phyloP scores from a whole-genome alignment of 768 basidiomycete genomes.

The Tubosaeta sp. region DNA sequence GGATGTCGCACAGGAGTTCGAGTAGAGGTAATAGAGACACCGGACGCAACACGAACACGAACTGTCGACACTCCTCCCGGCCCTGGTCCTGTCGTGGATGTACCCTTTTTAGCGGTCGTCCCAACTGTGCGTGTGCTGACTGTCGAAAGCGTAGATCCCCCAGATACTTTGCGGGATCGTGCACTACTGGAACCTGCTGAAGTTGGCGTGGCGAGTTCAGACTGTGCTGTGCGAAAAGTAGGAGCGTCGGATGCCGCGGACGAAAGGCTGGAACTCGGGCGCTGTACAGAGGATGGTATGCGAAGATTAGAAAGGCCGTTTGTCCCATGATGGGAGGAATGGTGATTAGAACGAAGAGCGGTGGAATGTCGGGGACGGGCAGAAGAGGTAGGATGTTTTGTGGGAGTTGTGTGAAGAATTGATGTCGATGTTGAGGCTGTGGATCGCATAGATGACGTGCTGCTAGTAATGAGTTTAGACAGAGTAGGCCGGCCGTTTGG shows the following conservation, averaged over 20 bases:
- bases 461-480: slow-evolving; percentile 26
- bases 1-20: slow-evolving; percentile 23
- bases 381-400: slow-evolving; percentile 15
- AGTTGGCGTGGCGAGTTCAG: slow-evolving; percentile 28
- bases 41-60: slow-evolving; percentile 24
- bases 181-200: slow-evolving; percentile 20
- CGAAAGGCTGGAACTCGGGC: slow-evolving; percentile 28
- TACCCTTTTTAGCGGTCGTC: slow-evolving; percentile 18
- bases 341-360: slow-evolving; percentile 24
- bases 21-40: slow-evolving; percentile 24
- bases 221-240: slow-evolving; percentile 30
- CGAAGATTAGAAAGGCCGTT: slow-evolving; percentile 28
- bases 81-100: slow-evolving; percentile 4
- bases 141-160: slow-evolving; percentile 29
- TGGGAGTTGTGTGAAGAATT: slow-evolving; percentile 5
- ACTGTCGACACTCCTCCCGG: slow-evolving; percentile 5
- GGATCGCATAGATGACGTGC: slow-evolving; percentile 22
- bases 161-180: slow-evolving; percentile 28
- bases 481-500: slow-evolving; percentile 24
- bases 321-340: slow-evolving; percentile 11
- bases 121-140: slow-evolving; percentile 30
- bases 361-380: slow-evolving; percentile 19
- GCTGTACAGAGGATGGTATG: slow-evolving; percentile 25
- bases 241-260: slow-evolving; percentile 27
- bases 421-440: slow-evolving; percentile 3